phyloP scores from a whole-genome alignment of 768 basidiomycete genomes.

The Russula dissimulans region DNA sequence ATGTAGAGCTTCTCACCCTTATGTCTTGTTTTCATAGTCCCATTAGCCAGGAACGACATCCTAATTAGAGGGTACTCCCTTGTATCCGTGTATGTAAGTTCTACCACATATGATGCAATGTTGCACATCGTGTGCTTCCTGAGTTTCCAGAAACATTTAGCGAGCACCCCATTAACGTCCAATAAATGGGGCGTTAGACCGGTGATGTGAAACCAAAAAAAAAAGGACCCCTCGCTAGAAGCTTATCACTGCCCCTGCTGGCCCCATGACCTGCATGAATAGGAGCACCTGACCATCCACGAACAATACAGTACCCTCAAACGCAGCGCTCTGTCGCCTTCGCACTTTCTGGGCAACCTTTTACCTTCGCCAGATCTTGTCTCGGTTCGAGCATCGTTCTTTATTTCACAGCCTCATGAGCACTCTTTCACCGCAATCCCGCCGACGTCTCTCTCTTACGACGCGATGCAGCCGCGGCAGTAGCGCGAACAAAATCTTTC shows the following conservation, averaged over 20 bases:
- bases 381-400: background rate
- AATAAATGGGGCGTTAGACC: background rate
- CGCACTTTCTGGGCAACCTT: background rate
- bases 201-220: background rate
- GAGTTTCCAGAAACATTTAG: background rate
- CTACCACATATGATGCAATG: background rate
- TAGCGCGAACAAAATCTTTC: too few species aligned
- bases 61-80: background rate
- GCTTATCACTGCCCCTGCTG: background rate
- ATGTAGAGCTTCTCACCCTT: background rate
- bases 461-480: too few species aligned
- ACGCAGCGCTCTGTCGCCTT: background rate
- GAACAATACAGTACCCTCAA: background rate
- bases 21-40: conserved; percentile 5
- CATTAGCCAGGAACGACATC: background rate
- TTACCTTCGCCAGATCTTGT: conserved; percentile 1
- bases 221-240: background rate
- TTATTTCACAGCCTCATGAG: background rate
- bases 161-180: background rate
- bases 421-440: background rate
- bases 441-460: background rate
- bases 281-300: background rate
- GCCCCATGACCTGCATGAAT: background rate
- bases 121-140: background rate
- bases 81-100: conserved; percentile 3